Conservation (phyloP, 352 stramenopile species). For the Phytophthora syringae region DNA sequence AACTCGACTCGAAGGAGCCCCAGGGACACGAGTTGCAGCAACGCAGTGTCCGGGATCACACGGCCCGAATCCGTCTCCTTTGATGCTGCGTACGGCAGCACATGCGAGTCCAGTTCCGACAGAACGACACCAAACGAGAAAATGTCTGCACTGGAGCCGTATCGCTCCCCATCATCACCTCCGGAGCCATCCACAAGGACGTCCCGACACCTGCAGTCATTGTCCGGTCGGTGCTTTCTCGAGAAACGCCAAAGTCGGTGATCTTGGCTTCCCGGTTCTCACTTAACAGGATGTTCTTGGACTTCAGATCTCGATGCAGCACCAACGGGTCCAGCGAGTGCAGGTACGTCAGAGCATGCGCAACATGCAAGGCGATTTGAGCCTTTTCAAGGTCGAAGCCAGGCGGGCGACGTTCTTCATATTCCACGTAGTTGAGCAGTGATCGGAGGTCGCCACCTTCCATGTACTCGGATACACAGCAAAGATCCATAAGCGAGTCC, state of each 20-base stretch:
- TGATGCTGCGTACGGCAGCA: constrained; percentile 30
- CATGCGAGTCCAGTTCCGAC: constrained; percentile 51
- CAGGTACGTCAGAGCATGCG: constrained; percentile 47
- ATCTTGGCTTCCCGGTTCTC: constrained; percentile 41
- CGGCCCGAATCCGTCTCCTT: constrained; percentile 31
- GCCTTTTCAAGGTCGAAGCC: constrained; percentile 51
- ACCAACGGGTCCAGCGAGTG: constrained; percentile 48
- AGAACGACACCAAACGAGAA: constrained; percentile 61
- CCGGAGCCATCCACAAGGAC: constrained; percentile 53
- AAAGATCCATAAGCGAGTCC: constrained; percentile 53
- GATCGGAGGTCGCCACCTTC: constrained; percentile 49
- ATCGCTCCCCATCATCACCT: constrained; percentile 54
- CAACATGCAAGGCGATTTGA: constrained; percentile 37
- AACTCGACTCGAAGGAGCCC: constrained; percentile 46
- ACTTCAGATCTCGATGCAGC: constrained; percentile 64
- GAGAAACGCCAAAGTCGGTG: constrained; percentile 56
- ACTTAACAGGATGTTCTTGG: constrained; percentile 59
- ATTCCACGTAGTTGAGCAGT: constrained; percentile 37
- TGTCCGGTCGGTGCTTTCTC: constrained; percentile 35
- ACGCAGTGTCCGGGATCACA: constrained; percentile 33
- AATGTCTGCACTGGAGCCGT: constrained; percentile 50
- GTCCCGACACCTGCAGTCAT: constrained; percentile 48
- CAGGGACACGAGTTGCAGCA: constrained; percentile 56
- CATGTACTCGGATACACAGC: constrained; percentile 52
- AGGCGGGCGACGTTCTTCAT: constrained; percentile 27